Evolutionary conservation across 2,329 filamentous ascomycete genomes (phyloP).

Genomic region (Chaetomium sp.): DNA sequence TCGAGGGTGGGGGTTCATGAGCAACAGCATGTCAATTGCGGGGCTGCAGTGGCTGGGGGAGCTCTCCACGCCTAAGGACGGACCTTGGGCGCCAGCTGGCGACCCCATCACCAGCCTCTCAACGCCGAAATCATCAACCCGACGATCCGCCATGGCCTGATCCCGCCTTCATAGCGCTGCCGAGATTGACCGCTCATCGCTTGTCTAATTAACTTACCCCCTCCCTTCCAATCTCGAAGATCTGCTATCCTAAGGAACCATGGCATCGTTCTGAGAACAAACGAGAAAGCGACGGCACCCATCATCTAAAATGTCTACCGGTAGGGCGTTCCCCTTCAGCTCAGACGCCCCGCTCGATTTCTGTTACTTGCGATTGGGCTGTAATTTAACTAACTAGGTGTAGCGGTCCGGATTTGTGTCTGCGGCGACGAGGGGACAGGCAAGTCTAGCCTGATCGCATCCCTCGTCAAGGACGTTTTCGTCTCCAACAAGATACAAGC

Average conservation of each 20-base stretch:
- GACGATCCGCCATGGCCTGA: slow-evolving; percentile 11
- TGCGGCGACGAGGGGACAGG: slow-evolving; percentile 96
- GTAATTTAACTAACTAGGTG: not conserved
- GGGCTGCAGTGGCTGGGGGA: not conserved
- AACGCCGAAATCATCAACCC: not conserved
- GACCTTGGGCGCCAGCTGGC: slow-evolving; percentile 5
- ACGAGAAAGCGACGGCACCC: not conserved
- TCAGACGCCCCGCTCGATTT: not conserved
- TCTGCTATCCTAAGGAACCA: not conserved
- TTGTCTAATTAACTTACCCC: not conserved
- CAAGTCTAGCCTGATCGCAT: slow-evolving; percentile 89
- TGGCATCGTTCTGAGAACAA: slow-evolving; percentile 2
- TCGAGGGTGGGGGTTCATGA: too few species aligned
- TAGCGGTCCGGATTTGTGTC: slow-evolving; percentile 78
- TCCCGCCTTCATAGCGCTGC: not conserved
- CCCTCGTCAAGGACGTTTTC: slow-evolving; percentile 94
- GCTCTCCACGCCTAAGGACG: not conserved
- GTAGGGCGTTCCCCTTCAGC: slow-evolving; percentile 8
- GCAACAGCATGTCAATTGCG: slow-evolving; percentile 5
- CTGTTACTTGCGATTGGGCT: not conserved
- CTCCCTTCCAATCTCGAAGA: too few species aligned
- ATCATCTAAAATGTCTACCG: slow-evolving; percentile 17
- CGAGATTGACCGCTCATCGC: not conserved
- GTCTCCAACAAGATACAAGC: slow-evolving; percentile 92
- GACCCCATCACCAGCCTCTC: slow-evolving; percentile 2